Conservation (phyloP, 2,329 filamentous ascomycete species). For the Colletotrichum echinochloae region DNA sequence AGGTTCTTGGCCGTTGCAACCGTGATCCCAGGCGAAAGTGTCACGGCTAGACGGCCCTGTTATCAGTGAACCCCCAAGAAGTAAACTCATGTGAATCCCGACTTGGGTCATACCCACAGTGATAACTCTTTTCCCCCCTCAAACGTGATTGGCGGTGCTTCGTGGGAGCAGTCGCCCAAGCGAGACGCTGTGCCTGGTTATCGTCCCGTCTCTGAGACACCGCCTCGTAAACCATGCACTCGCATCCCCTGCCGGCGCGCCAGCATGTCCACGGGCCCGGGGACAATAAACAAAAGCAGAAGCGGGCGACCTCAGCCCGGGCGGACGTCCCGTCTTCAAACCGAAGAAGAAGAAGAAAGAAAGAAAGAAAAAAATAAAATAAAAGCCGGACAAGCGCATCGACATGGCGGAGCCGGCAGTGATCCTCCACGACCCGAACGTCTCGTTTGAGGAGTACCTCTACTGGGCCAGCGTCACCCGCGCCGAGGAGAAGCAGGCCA, state of each 20-base stretch:
- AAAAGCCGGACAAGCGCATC: not conserved
- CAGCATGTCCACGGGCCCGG: slow-evolving; percentile 20
- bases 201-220: slow-evolving; percentile 35
- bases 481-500: slow-evolving; percentile 41
- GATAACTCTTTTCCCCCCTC: not conserved
- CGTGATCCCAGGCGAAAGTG: not conserved
- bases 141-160: not conserved
- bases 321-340: not conserved
- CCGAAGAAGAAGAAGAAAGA: not conserved
- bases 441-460: slow-evolving; percentile 46
- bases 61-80: not conserved
- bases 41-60: not conserved
- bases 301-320: not conserved
- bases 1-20: not conserved
- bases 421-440: slow-evolving; percentile 42
- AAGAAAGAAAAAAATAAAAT: no score
- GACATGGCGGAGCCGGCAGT: slow-evolving; percentile 7
- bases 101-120: not conserved
- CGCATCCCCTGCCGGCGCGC: slow-evolving; percentile 2
- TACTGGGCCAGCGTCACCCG: slow-evolving; percentile 46
- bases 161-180: not conserved
- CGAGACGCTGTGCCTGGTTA: slow-evolving; percentile 12
- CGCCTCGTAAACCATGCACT: slow-evolving; percentile 16
- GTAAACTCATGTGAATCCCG: not conserved
- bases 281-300: not conserved